Percentiles rank a stretch among this genome's conserved stretches.
Evolutionary conservation across 2,329 filamentous ascomycete genomes (phyloP).

Genomic region (Ustulina deusta): DNA sequence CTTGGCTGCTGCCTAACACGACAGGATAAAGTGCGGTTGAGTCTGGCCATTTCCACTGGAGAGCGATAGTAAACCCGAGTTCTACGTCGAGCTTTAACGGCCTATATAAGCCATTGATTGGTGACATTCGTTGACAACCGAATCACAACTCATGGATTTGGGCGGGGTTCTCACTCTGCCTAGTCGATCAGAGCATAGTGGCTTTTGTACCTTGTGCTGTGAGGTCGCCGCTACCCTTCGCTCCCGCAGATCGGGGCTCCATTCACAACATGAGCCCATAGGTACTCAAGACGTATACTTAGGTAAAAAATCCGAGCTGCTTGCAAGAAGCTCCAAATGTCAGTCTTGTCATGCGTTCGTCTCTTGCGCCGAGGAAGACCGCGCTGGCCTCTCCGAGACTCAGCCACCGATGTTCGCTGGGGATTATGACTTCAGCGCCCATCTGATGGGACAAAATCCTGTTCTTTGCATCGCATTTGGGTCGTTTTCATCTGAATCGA

Average conservation of each 20-base stretch:
- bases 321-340: slow-evolving; percentile 13
- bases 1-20: background rate
- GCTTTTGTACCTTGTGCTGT: slow-evolving; percentile 13
- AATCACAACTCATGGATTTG: background rate
- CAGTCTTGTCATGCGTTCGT: slow-evolving; percentile 13
- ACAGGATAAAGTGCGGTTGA: background rate
- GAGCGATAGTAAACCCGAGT: background rate
- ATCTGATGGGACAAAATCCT: slow-evolving; percentile 17
- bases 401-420: background rate
- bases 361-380: slow-evolving; percentile 22
- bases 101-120: background rate
- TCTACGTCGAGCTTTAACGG: too few relatives aligned
- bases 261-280: background rate
- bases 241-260: background rate
- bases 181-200: background rate
- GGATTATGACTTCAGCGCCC: slow-evolving; percentile 25
- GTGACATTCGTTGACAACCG: background rate
- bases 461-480: slow-evolving; percentile 19
- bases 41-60: too few relatives aligned
- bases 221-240: slow-evolving; percentile 15
- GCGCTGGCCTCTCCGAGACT: background rate
- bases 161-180: background rate
- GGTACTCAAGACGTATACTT: slow-evolving; percentile 11
- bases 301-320: slow-evolving; percentile 23
- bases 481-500: slow-evolving; percentile 3